Evolutionary conservation across 1,284 basidiomycete genomes (phyloP), one percentile per base, ranked within the genome.

Genomic region (Trametes versicolor): DNA sequence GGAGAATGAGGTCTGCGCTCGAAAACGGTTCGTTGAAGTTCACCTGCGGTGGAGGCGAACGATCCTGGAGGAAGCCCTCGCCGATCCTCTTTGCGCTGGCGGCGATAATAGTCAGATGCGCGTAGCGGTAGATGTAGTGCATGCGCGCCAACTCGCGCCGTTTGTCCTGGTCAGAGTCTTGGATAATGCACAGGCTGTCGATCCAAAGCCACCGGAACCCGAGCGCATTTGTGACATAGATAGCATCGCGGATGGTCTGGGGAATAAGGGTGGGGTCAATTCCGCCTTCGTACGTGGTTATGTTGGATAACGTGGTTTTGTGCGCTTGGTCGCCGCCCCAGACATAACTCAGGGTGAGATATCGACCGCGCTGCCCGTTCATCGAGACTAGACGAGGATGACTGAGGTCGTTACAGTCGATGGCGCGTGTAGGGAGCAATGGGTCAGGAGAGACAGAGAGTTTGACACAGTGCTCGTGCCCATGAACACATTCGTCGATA

Each of bases 321-420:
- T 66, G 48, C 12, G 60, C 39, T 32, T 66, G 65, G 0, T 27
- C 48, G 8, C 59, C 60, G n/a, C 66, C 66, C 66, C 62, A 67
- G 4, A 67, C 66, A 34, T 67, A 67, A 48, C 66, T 67, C n/a
- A 67, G 60, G 1, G 66, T 60, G 4, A 55, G 29, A 21, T 67
- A 67, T 12, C 15, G 36, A 10, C 37, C 65, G 1, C 12, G 34
- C 17, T 13, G 19, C 1, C 62, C 45, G 6, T 41, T 25, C 6
- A 23, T 37, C 10, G 25, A 5, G 25, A 32, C 12, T 5, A 67
- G 58, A 2, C 34, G 34, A 6, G 58, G 59, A 5, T 25, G 25
- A 12, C 13, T 15, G 8, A 62, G 62, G 23, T 63, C 62, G 9
- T 36, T 4, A 19, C 65, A 64, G 34, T 67, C 62, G 27, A 67